Percentiles rank a stretch among this genome's conserved stretches.
Evolutionary conservation across 768 basidiomycete species (phyloP).

Genomic region (Phanerochaete sordida): DNA sequence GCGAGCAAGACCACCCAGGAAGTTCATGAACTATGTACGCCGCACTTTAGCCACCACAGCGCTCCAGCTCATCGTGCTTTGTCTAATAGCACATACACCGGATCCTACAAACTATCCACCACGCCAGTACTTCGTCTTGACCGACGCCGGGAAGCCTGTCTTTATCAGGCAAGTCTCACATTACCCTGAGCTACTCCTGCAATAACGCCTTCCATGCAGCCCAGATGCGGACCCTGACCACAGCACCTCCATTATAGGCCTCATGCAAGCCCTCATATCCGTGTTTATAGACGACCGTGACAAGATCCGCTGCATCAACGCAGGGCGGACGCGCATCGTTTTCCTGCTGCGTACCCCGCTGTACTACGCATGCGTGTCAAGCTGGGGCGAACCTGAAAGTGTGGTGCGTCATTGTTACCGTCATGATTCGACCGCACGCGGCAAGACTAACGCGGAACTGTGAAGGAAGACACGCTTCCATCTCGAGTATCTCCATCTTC

Average conservation of each 20-base stretch:
- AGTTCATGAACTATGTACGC: background rate
- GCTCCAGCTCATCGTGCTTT: background rate
- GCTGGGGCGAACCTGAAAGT: constrained; percentile 95
- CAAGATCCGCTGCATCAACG: constrained; percentile 78
- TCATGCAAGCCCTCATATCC: constrained; percentile 94
- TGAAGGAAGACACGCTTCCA: constrained; percentile 86
- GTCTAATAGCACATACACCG: background rate
- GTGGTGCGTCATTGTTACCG: constrained; percentile 58
- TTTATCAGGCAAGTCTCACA: constrained; percentile 64
- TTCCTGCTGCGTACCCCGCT: constrained; percentile 85
- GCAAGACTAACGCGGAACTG: constrained; percentile 23
- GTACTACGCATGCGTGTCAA: constrained; percentile 88
- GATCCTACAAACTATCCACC: constrained; percentile 17
- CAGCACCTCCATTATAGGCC: constrained; percentile 76
- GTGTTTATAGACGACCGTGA: constrained; percentile 94
- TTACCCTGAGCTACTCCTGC: background rate
- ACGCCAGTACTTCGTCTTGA: constrained; percentile 88
- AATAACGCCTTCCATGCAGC: background rate
- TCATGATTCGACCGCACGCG: background rate
- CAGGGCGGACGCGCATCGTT: constrained; percentile 77
- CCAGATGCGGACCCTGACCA: background rate
- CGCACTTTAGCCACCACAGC: background rate
- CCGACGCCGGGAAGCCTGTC: constrained; percentile 97
- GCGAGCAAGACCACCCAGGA: background rate
- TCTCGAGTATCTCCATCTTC: constrained; percentile 92